Evolutionary conservation across 2,329 filamentous ascomycete species (phyloP).

Genomic region (Fusarium sp.): DNA sequence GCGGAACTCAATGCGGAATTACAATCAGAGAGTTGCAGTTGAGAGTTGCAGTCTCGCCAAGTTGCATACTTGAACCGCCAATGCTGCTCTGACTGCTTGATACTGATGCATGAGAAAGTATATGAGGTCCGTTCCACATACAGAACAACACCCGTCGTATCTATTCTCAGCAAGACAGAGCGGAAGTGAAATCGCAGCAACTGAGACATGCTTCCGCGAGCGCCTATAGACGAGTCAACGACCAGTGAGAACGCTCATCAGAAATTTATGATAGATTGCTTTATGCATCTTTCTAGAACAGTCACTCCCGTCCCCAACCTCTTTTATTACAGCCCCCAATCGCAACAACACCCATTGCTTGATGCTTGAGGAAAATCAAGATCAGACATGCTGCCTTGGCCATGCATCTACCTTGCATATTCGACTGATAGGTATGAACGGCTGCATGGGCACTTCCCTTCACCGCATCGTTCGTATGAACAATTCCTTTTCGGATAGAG

Average conservation of each 20-base stretch:
- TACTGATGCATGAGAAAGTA: neutral
- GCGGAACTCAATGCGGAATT: constrained; percentile 4
- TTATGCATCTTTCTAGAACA: constrained; percentile 28
- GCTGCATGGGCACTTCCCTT: neutral
- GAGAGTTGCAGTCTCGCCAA: neutral
- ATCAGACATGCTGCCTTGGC: constrained; percentile 8
- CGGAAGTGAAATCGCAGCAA: neutral
- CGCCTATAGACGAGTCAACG: neutral
- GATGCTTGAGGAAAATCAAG: neutral
- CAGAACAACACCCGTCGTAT: constrained; percentile 6
- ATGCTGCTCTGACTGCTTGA: neutral
- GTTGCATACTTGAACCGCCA: constrained; percentile 10
- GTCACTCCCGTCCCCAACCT: constrained; percentile 14
- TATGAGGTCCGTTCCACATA: constrained; percentile 7
- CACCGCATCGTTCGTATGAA: constrained; percentile 26
- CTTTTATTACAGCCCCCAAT: constrained; percentile 1
- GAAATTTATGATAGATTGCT: constrained; percentile 8
- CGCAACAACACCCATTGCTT: neutral
- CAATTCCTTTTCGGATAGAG: neutral
- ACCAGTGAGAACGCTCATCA: constrained; percentile 8
- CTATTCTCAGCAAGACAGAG: neutral
- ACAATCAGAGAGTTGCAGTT: neutral
- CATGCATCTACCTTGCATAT: constrained; percentile 19
- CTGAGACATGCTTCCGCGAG: constrained; percentile 22
- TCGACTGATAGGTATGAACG: neutral